phyloP scores from a whole-genome alignment of 345 rosid genomes.

The Brassica nigra region DNA sequence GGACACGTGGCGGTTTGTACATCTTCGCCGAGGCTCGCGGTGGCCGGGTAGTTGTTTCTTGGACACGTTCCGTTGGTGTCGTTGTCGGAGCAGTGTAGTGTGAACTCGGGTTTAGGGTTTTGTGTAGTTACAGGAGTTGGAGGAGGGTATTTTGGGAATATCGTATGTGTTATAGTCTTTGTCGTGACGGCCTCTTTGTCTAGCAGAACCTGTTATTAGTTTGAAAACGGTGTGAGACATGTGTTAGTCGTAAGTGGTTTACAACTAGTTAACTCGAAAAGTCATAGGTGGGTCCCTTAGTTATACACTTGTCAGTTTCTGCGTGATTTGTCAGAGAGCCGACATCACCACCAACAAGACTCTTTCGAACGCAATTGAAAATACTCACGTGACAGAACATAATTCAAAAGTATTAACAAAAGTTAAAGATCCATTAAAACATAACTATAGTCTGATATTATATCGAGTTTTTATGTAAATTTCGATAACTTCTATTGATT shows the following conservation, averaged over 20 bases:
- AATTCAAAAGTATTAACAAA: conserved; percentile 5
- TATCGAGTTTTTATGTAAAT: background rate
- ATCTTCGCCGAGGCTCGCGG: conserved; percentile 33
- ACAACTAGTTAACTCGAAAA: conserved; percentile 23
- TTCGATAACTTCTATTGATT: background rate
- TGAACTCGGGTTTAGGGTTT: conserved; percentile 31
- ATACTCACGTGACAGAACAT: conserved; percentile 30
- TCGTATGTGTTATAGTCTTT: background rate
- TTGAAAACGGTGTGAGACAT: background rate
- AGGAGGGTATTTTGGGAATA: conserved; percentile 34
- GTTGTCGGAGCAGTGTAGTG: conserved; percentile 26
- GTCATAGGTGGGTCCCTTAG: conserved; percentile 8
- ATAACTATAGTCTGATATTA: background rate
- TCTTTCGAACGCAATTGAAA: background rate
- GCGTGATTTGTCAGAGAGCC: background rate
- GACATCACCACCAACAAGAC: conserved; percentile 24
- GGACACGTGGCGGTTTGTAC: conserved; percentile 49
- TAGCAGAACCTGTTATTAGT: conserved; percentile 11
- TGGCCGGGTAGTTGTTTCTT: conserved; percentile 41
- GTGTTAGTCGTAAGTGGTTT: conserved; percentile 12
- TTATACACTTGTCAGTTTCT: background rate
- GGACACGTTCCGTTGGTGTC: conserved; percentile 42
- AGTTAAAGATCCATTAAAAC: background rate
- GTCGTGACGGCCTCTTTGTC: conserved; percentile 21
- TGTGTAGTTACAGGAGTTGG: conserved; percentile 12